Percentiles rank a stretch among this genome's conserved stretches.
Evolutionary conservation across 2,329 filamentous ascomycete species (phyloP).

Genomic region (Aspergillus glaucus): DNA sequence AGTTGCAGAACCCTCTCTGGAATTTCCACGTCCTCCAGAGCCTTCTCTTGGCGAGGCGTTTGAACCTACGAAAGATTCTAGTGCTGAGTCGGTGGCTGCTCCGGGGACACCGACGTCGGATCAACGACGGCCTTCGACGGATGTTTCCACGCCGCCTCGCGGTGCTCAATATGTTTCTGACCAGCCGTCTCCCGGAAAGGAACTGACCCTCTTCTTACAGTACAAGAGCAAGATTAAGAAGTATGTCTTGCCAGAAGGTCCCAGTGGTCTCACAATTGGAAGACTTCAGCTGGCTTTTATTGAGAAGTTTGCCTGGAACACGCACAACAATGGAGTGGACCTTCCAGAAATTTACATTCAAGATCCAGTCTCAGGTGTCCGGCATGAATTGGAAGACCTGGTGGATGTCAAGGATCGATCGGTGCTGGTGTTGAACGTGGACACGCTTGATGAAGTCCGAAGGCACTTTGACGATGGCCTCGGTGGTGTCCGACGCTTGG

Average conservation of each 20-base stretch:
- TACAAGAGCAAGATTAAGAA: slow-evolving; percentile 98
- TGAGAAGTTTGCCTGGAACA: slow-evolving; percentile 99
- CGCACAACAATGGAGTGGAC: slow-evolving; percentile 85
- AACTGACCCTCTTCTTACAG: slow-evolving; percentile 88
- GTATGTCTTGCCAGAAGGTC: slow-evolving; percentile 79
- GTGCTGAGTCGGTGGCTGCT: slow-evolving; percentile 9
- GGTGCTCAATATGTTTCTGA: slow-evolving; percentile 54
- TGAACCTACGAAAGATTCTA: slow-evolving; percentile 25
- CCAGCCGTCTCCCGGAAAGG: slow-evolving; percentile 66
- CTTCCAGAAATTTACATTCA: slow-evolving; percentile 97
- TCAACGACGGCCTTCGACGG: slow-evolving; percentile 12
- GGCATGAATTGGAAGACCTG: slow-evolving; percentile 91
- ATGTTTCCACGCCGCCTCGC: slow-evolving; percentile 36
- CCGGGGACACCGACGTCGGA: slow-evolving; percentile 23
- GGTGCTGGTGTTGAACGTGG: slow-evolving; percentile 90
- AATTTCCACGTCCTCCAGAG: slow-evolving; percentile 41
- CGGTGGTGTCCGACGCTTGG: slow-evolving; percentile 67
- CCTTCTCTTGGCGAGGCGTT: slow-evolving; percentile 30
- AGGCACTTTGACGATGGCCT: slow-evolving; percentile 91
- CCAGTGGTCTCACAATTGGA: slow-evolving; percentile 76
- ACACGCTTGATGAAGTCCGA: slow-evolving; percentile 92
- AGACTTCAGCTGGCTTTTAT: slow-evolving; percentile 93
- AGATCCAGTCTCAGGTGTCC: slow-evolving; percentile 89
- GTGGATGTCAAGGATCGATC: slow-evolving; percentile 89
- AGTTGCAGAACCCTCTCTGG: slow-evolving; percentile 54